Evolutionary conservation across 2,329 filamentous ascomycete genomes (phyloP).

Genomic region (Tolypocladium pustulatum): DNA sequence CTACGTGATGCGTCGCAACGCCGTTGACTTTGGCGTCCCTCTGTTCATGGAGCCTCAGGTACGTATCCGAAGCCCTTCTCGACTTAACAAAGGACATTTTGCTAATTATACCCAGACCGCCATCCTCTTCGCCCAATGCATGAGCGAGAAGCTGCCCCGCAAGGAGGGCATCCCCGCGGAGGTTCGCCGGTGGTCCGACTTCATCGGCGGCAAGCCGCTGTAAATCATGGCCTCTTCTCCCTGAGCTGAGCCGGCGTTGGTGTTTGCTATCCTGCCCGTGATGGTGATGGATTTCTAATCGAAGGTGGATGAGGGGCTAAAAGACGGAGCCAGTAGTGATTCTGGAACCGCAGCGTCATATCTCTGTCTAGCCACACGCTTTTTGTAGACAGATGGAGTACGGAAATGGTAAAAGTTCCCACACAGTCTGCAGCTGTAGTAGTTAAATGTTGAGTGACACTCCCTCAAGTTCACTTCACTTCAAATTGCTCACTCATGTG

Average conservation of each 20-base stretch:
- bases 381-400: conserved; percentile 13
- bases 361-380: too few species aligned
- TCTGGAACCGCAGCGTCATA: too few species aligned
- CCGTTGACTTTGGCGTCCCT: conserved; percentile 94
- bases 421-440: too few species aligned
- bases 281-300: background rate
- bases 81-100: background rate
- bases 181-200: conserved; percentile 91
- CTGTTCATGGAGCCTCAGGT: conserved; percentile 98
- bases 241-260: background rate
- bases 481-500: too few species aligned
- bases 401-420: conserved; percentile 6
- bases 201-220: conserved; percentile 77
- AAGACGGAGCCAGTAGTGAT: too few species aligned
- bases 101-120: conserved; percentile 60
- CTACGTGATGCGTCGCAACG: conserved; percentile 97
- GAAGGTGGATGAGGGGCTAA: background rate
- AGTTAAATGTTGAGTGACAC: too few species aligned
- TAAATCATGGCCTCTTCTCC: too few species aligned
- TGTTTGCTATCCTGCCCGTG: background rate
- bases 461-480: too few species aligned
- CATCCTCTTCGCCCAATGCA: conserved; percentile 89
- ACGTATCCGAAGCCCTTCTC: conserved; percentile 23
- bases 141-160: conserved; percentile 91
- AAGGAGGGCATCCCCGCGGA: conserved; percentile 81